A percentile compares a stretch with the other conserved stretches of the same genome.
Evolutionary conservation across 257 asterid genomes (phyloP).

Genomic region (Sherardia arvensis): DNA sequence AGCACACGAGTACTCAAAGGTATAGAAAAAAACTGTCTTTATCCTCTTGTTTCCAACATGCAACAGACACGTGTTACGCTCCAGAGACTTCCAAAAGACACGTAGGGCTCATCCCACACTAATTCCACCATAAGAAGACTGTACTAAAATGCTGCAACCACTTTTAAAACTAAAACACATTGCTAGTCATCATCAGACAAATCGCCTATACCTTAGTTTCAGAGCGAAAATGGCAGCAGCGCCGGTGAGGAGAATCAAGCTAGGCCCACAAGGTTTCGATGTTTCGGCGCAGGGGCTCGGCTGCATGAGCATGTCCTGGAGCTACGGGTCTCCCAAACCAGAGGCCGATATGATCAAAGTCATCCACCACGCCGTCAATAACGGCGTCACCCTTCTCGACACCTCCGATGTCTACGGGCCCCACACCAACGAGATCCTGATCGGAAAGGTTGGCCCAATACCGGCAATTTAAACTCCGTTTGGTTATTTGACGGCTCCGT

Average conservation of each 20-base stretch:
- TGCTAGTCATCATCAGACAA: background rate
- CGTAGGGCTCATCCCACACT: background rate
- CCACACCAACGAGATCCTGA: constrained; percentile 18
- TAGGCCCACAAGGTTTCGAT: constrained; percentile 9
- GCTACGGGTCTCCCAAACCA: constrained; percentile 10
- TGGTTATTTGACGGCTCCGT: background rate
- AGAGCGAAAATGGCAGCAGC: background rate
- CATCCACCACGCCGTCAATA: background rate
- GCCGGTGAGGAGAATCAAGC: background rate
- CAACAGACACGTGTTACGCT: background rate
- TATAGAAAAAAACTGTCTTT: too few relatives aligned
- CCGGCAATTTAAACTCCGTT: too few relatives aligned
- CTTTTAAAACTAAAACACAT: background rate
- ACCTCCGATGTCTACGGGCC: constrained; percentile 23
- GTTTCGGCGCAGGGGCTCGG: constrained; percentile 17
- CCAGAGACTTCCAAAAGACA: background rate
- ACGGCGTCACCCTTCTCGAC: constrained; percentile 13
- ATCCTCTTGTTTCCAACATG: background rate
- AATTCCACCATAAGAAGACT: background rate
- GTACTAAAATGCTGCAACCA: background rate
- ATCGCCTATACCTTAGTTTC: background rate
- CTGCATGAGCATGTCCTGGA: constrained; percentile 15
- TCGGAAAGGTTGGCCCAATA: constrained; percentile 19
- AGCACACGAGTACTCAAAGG: too few relatives aligned
- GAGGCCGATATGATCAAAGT: constrained; percentile 10